phyloP scores from a whole-genome alignment of 2,329 filamentous ascomycete species.

The Verticillium klebahnii region DNA sequence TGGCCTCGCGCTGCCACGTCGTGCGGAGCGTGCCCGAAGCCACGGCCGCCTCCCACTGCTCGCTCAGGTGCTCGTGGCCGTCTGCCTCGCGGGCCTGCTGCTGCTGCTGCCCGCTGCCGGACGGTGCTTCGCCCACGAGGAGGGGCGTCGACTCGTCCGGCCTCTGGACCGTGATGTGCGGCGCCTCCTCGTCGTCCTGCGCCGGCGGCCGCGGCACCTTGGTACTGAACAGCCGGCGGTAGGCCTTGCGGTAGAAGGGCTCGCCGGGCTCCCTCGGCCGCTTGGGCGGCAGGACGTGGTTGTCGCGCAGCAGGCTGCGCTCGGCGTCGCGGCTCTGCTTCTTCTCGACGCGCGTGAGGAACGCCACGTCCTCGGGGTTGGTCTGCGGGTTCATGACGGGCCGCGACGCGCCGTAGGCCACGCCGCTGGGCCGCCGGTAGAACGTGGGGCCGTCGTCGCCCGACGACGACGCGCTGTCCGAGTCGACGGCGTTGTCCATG shows the following conservation, averaged over 20 bases:
- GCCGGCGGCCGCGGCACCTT: conserved; percentile 34
- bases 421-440: conserved; percentile 74
- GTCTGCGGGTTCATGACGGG: conserved; percentile 61
- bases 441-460: conserved; percentile 39
- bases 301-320: conserved; percentile 58
- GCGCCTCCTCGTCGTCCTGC: conserved; percentile 33
- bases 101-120: background rate
- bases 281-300: conserved; percentile 61
- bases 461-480: conserved; percentile 27
- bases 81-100: conserved; percentile 24
- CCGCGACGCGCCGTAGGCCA: conserved; percentile 67
- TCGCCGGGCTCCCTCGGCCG: conserved; percentile 30
- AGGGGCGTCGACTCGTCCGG: conserved; percentile 36
- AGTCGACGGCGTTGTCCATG: conserved; percentile 23
- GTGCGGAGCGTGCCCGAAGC: conserved; percentile 76
- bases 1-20: conserved; percentile 85
- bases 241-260: conserved; percentile 36
- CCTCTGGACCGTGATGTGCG: conserved; percentile 25
- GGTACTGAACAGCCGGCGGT: conserved; percentile 49
- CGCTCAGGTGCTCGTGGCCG: conserved; percentile 54
- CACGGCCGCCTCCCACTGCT: conserved; percentile 84
- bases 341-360: conserved; percentile 50
- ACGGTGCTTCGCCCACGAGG: conserved; percentile 16
- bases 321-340: conserved; percentile 54
- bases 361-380: conserved; percentile 32